A percentile compares a stretch with the other conserved stretches of the same genome.
Conservation (phyloP, 257 asterid genomes). For the Gynochthodes officinalis region DNA sequence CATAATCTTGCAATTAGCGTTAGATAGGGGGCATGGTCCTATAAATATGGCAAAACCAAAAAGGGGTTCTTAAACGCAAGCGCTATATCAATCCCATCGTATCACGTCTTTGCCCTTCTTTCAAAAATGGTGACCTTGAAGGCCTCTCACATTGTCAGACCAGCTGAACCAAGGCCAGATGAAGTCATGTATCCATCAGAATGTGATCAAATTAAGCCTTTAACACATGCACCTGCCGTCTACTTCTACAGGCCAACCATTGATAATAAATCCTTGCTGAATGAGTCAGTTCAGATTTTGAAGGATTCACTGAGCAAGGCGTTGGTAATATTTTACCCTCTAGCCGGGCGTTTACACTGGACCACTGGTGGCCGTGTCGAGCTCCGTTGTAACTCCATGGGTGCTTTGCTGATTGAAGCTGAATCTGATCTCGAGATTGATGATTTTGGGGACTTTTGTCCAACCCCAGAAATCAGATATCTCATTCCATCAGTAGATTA, state of each 20-base stretch:
- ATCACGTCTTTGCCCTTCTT: too few species aligned
- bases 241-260: slow-evolving; percentile 38
- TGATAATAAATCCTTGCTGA: slow-evolving; percentile 15
- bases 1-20: too few species aligned
- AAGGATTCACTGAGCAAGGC: slow-evolving; percentile 42
- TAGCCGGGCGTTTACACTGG: slow-evolving; percentile 52
- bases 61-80: too few species aligned
- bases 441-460: slow-evolving; percentile 51
- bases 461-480: slow-evolving; percentile 34
- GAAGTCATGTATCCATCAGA: slow-evolving; percentile 36
- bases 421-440: slow-evolving; percentile 38
- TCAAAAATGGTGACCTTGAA: slow-evolving; percentile 29
- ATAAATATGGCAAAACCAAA: too few species aligned
- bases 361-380: slow-evolving; percentile 54
- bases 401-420: slow-evolving; percentile 49
- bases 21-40: too few species aligned
- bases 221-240: slow-evolving; percentile 52
- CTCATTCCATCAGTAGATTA: slow-evolving; percentile 26
- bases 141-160: slow-evolving; percentile 47
- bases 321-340: slow-evolving; percentile 43
- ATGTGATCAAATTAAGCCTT: slow-evolving; percentile 49
- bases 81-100: too few species aligned
- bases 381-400: slow-evolving; percentile 48
- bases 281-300: slow-evolving; percentile 15
- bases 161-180: slow-evolving; percentile 45